A percentile compares a stretch with the other conserved stretches of the same genome.
Conservation (phyloP, 805 yeast genomes). For the Candida silvicultrix region DNA sequence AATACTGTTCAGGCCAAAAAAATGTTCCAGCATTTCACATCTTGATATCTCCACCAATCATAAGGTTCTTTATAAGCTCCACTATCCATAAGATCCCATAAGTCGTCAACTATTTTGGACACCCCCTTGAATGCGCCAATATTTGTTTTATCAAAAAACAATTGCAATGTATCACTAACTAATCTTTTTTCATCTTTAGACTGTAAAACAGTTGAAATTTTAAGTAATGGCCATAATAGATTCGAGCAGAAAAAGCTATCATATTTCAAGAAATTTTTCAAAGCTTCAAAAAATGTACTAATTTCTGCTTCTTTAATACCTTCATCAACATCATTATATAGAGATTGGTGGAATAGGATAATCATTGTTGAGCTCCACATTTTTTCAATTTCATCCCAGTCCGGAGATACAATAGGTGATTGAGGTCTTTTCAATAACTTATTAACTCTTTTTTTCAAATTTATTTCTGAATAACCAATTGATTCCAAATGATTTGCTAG, state of each 20-base stretch:
- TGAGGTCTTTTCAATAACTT: not conserved
- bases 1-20: conserved; percentile 5
- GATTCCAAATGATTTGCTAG: not conserved
- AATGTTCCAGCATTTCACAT: conserved; percentile 1
- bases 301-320: not conserved
- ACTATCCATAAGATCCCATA: conserved; percentile 4
- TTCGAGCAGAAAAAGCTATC: conserved; percentile 4
- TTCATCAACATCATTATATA: not conserved
- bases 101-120: not conserved
- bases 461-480: not conserved
- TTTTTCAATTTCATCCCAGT: conserved; percentile 4
- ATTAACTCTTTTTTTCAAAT: not conserved
- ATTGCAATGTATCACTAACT: not conserved
- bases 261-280: not conserved
- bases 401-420: not conserved
- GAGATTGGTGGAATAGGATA: not conserved
- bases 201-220: not conserved
- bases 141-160: conserved; percentile 1
- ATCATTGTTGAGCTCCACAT: conserved; percentile 3
- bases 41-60: conserved; percentile 5
- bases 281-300: not conserved
- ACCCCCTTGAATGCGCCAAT: conserved; percentile 5
- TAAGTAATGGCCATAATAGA: conserved; percentile 2
- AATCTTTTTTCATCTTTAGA: not conserved
- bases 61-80: not conserved